These are phyloP conservation scores for Psilocybe subaeruginosa DNA, from an alignment of 768 basidiomycete genomes.

Conservation along the genomic window DNA sequence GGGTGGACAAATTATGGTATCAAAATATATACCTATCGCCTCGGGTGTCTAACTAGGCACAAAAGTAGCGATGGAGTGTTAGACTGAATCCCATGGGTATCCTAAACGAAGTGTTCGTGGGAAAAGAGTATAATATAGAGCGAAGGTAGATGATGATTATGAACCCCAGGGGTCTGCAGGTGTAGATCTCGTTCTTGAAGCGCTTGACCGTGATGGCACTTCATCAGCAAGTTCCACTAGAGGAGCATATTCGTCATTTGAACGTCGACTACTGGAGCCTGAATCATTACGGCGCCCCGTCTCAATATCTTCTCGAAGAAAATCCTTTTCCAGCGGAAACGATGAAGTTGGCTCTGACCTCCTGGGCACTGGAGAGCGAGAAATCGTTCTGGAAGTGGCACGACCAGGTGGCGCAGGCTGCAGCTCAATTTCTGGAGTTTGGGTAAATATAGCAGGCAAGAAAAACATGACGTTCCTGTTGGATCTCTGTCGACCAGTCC, in stretches of 20 bases:
- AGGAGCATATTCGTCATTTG: slow-evolving; percentile 18
- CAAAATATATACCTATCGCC: slow-evolving; percentile 7
- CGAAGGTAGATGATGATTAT: neutral
- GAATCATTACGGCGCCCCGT: slow-evolving; percentile 10
- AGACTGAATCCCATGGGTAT: slow-evolving; percentile 2
- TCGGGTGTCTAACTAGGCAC: slow-evolving; percentile 1
- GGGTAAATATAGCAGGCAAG: slow-evolving; percentile 80
- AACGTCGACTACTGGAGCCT: slow-evolving; percentile 14
- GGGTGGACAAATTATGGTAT: slow-evolving; percentile 7
- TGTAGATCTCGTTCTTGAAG: slow-evolving; percentile 20
- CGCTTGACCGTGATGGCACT: slow-evolving; percentile 26
- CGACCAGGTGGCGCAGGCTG: slow-evolving; percentile 29
- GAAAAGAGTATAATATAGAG: neutral
- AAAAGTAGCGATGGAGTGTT: slow-evolving; percentile 1
- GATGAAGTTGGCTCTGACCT: slow-evolving; percentile 15
- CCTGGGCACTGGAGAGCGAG: slow-evolving; percentile 22
- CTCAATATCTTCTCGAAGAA: slow-evolving; percentile 22
- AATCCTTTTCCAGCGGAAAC: slow-evolving; percentile 49
- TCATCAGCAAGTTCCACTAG: slow-evolving; percentile 12
- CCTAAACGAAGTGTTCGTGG: neutral
- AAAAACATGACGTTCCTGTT: slow-evolving; percentile 76
- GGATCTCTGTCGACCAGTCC: slow-evolving; percentile 39
- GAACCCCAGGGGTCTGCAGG: slow-evolving; percentile 14
- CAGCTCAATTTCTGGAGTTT: slow-evolving; percentile 46
- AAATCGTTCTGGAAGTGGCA: slow-evolving; percentile 27